Conservation (phyloP, 2,329 filamentous ascomycete species). For the Epichloe elymi region DNA sequence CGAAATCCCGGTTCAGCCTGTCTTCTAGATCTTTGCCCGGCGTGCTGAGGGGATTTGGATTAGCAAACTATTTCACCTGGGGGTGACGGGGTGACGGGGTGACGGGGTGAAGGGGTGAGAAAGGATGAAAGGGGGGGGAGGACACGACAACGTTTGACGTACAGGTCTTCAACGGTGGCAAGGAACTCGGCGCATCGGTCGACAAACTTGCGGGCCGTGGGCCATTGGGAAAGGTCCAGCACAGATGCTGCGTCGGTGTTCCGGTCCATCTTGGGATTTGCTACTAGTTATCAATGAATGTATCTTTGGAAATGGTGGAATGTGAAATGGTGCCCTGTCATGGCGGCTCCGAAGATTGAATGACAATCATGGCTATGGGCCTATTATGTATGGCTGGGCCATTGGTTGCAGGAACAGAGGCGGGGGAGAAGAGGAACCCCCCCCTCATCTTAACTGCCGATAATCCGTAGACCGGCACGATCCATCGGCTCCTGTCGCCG, state of each 20-base stretch:
- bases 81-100: no score
- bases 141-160: conserved; percentile 7
- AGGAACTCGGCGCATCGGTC: conserved; percentile 18
- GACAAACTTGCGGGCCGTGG: conserved; percentile 17
- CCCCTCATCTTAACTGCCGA: not conserved
- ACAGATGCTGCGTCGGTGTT: not conserved
- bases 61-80: no score
- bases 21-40: conserved; percentile 32
- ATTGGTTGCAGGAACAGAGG: not conserved
- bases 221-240: conserved; percentile 11
- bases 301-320: no score
- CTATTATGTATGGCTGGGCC: not conserved
- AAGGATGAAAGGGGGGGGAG: no score
- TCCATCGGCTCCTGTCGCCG: not conserved
- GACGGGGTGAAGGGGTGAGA: no score
- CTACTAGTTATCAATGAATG: not conserved
- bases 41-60: conserved; percentile 19
- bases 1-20: conserved; percentile 28
- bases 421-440: not conserved
- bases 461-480: not conserved
- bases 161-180: conserved; percentile 19
- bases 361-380: no score
- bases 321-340: no score
- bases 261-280: not conserved
- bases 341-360: no score